Conservation (phyloP, 1,284 basidiomycete species). For the Fomes fomentarius region DNA sequence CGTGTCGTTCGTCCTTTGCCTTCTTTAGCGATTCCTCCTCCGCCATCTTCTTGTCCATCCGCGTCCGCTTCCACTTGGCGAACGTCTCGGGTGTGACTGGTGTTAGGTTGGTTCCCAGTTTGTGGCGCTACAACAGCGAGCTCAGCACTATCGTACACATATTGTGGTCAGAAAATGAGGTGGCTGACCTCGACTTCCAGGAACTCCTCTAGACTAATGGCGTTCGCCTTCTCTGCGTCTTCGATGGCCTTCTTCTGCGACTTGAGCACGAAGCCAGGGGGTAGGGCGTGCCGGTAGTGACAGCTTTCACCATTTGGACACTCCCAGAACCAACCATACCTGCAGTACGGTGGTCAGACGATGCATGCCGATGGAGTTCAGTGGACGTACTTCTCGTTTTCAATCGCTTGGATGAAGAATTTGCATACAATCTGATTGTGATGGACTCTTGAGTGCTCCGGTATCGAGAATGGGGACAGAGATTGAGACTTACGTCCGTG, state of each 20-base stretch:
- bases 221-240: slow-evolving; percentile 86
- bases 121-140: slow-evolving; percentile 75
- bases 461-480: slow-evolving; percentile 3
- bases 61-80: slow-evolving; percentile 92
- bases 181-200: slow-evolving; percentile 86
- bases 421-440: slow-evolving; percentile 90
- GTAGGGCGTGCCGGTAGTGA: slow-evolving; percentile 95
- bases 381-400: slow-evolving; percentile 75
- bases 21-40: slow-evolving; percentile 82
- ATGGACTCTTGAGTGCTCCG: neutral
- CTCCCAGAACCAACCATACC: slow-evolving; percentile 94
- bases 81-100: slow-evolving; percentile 96
- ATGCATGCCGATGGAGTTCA: neutral
- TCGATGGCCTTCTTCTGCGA: slow-evolving; percentile 87
- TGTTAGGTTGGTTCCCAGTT: slow-evolving; percentile 89
- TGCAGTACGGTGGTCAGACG: slow-evolving; percentile 30
- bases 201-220: slow-evolving; percentile 96
- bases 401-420: slow-evolving; percentile 96
- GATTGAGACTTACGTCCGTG: slow-evolving; percentile 72
- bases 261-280: slow-evolving; percentile 94
- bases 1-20: slow-evolving; percentile 83
- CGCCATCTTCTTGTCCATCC: slow-evolving; percentile 91
- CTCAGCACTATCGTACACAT: neutral
- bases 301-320: slow-evolving; percentile 87
- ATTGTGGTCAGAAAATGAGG: slow-evolving; percentile 26